Conservation (phyloP, 108 stramenopile species). For the Seminavis robusta region DNA sequence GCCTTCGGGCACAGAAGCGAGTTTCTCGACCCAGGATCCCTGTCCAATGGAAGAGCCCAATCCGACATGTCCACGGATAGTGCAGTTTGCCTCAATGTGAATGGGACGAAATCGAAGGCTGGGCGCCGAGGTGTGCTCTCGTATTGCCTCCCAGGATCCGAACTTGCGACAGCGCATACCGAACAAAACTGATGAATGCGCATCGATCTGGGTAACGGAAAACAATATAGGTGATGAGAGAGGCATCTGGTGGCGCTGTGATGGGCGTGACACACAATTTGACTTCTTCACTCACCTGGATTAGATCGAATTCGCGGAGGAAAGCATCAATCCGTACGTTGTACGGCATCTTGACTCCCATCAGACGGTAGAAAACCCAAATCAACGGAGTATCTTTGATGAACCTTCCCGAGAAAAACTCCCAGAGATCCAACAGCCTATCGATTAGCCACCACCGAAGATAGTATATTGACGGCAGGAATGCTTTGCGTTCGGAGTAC, state of each 20-base stretch:
- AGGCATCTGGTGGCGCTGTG: no score
- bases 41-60: neutral
- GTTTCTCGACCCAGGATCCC: neutral
- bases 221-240: no score
- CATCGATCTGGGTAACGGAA: no score
- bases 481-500: conserved; percentile 2
- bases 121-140: no score
- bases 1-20: conserved; percentile 3
- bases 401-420: conserved; percentile 1
- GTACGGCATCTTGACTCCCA: conserved; percentile 1
- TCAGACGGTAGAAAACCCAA: conserved; percentile 5
- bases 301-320: conserved; percentile 9
- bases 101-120: neutral
- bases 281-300: neutral
- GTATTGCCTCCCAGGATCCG: neutral
- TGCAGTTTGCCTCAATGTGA: neutral
- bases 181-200: neutral
- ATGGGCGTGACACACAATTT: no score
- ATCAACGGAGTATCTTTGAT: conserved; percentile 7
- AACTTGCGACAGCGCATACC: conserved; percentile 3
- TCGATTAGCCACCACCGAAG: conserved; percentile 9
- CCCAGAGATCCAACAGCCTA: neutral
- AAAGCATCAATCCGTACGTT: neutral
- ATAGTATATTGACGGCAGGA: neutral
- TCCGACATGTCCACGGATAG: neutral